A percentile compares a stretch with the other conserved stretches of the same genome.
Conservation (phyloP, 768 basidiomycete genomes). For the Daedaleopsis nitida region DNA sequence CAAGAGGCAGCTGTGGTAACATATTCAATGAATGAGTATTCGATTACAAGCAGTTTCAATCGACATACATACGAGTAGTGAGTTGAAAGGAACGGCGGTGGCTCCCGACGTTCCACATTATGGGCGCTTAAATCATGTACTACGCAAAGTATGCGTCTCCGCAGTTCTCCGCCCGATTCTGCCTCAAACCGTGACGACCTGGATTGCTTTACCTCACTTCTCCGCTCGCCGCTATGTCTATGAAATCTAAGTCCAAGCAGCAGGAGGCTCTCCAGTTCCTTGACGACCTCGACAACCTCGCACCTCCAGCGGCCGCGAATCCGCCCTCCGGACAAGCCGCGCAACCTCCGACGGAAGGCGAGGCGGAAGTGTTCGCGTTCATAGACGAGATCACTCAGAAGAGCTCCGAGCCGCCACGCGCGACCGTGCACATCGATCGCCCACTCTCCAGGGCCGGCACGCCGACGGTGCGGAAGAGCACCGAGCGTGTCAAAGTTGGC, state of each 20-base stretch:
- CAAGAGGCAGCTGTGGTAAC: too few species aligned
- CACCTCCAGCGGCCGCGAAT: constrained; percentile 28
- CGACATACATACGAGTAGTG: too few species aligned
- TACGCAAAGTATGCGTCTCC: too few species aligned
- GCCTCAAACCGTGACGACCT: background rate
- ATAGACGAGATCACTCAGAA: constrained; percentile 95
- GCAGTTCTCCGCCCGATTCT: too few species aligned
- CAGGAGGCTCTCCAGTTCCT: constrained; percentile 92
- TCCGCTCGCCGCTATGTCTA: constrained; percentile 30
- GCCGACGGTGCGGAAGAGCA: constrained; percentile 72
- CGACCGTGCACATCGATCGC: constrained; percentile 56
- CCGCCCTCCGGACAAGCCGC: constrained; percentile 29
- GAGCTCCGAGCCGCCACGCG: constrained; percentile 73
- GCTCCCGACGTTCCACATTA: too few species aligned
- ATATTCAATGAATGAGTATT: too few species aligned
- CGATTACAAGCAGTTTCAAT: too few species aligned
- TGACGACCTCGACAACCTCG: constrained; percentile 88
- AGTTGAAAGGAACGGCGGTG: too few species aligned
- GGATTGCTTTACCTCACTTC: background rate
- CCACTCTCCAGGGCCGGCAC: constrained; percentile 68
- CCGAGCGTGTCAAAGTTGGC: constrained; percentile 73
- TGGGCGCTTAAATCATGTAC: too few species aligned
- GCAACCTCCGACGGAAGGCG: constrained; percentile 45
- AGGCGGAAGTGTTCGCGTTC: constrained; percentile 87
- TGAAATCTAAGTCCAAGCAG: constrained; percentile 72